Conservation (phyloP, 805 yeast species). For the Candida verbasci region DNA sequence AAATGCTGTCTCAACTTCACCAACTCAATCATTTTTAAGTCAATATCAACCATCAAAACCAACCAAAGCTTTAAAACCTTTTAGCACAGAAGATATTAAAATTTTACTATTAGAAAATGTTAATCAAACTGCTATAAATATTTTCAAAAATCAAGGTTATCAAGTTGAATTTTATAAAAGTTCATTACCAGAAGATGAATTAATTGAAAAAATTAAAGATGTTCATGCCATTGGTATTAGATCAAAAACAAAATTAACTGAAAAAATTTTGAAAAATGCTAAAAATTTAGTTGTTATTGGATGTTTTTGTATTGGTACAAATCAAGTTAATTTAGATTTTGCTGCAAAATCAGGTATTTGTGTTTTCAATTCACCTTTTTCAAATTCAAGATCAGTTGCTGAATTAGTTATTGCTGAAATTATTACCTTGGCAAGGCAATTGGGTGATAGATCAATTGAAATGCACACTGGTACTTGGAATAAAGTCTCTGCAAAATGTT, state of each 20-base stretch:
- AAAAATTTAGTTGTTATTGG: constrained; percentile 87
- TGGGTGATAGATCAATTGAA: constrained; percentile 95
- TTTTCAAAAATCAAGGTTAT: constrained; percentile 86
- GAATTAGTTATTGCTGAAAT: constrained; percentile 95
- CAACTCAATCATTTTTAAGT: constrained; percentile 68
- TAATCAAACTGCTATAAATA: constrained; percentile 84
- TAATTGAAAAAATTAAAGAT: constrained; percentile 86
- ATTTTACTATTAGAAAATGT: constrained; percentile 89
- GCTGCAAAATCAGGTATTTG: constrained; percentile 94
- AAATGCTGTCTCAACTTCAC: constrained; percentile 78
- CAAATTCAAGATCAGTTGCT: constrained; percentile 97
- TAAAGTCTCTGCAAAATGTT: constrained; percentile 89
- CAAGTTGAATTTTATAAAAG: constrained; percentile 93
- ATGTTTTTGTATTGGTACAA: constrained; percentile 98
- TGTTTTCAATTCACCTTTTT: constrained; percentile 97
- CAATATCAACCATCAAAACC: constrained; percentile 46
- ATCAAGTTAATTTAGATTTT: constrained; percentile 88
- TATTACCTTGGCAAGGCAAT: constrained; percentile 89
- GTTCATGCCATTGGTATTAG: constrained; percentile 98
- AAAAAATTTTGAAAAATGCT: constrained; percentile 76
- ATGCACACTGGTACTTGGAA: constrained; percentile 97
- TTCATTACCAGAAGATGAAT: constrained; percentile 86
- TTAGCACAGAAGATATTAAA: constrained; percentile 92
- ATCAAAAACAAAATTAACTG: constrained; percentile 89
- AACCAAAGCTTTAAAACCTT: constrained; percentile 81